phyloP scores from a whole-genome alignment of 129 eudicot genomes.

The Logfia minima region DNA sequence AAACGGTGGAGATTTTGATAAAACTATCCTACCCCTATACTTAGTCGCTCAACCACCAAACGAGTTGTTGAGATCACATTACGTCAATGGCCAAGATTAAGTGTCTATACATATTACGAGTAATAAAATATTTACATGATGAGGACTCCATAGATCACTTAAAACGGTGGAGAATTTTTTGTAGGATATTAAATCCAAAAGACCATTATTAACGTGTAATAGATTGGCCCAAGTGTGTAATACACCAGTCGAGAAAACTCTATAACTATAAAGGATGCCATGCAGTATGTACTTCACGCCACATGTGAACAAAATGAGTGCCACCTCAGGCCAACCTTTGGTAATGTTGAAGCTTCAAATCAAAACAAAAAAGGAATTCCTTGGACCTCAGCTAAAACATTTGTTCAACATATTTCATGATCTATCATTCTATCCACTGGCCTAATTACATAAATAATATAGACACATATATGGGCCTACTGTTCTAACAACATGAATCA shows the following conservation, averaged over 20 bases:
- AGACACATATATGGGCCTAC: too few relatives aligned
- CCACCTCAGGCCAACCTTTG: not conserved
- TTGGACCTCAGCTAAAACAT: not conserved
- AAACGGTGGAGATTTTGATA: not conserved
- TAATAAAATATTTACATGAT: not conserved
- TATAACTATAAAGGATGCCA: not conserved
- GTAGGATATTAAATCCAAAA: not conserved
- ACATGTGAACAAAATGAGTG: not conserved
- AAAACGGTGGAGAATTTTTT: not conserved
- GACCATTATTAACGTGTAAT: not conserved
- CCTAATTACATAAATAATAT: too few relatives aligned
- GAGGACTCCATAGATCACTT: not conserved
- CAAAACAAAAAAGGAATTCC: not conserved
- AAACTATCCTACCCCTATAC: constrained; percentile 4
- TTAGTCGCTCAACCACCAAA: constrained; percentile 8
- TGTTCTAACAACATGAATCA: not conserved
- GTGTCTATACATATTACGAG: not conserved
- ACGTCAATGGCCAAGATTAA: not conserved
- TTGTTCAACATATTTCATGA: not conserved
- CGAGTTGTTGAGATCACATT: not conserved
- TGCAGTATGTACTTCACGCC: not conserved
- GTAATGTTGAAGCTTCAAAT: not conserved
- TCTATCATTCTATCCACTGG: not conserved
- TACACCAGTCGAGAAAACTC: not conserved
- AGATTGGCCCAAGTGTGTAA: not conserved